Conservation (phyloP, 345 rosid genomes). For the Sisymbrium irio region DNA sequence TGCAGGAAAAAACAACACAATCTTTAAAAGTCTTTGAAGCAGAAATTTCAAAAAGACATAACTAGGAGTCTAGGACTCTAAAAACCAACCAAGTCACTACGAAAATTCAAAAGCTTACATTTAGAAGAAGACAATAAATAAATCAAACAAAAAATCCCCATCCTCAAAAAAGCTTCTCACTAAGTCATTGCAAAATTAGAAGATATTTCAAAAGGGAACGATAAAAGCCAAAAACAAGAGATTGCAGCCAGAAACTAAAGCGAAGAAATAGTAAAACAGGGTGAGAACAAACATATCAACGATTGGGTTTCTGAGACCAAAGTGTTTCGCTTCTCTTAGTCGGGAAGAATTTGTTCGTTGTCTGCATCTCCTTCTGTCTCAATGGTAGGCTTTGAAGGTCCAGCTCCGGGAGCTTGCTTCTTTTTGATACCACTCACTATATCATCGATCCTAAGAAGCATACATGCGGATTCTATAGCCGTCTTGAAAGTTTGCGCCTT, state of each 20-base stretch:
- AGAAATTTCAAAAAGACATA: constrained; percentile 18
- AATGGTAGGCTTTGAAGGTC: constrained; percentile 55
- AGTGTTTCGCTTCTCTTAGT: constrained; percentile 56
- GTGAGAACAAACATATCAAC: background rate
- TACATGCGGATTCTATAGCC: constrained; percentile 83
- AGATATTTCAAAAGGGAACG: background rate
- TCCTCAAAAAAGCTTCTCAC: background rate
- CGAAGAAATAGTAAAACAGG: background rate
- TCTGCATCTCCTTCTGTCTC: constrained; percentile 93
- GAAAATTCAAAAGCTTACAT: constrained; percentile 22
- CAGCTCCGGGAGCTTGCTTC: background rate
- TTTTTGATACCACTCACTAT: constrained; percentile 51
- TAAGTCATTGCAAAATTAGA: constrained; percentile 1
- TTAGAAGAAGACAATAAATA: background rate
- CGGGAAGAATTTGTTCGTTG: constrained; percentile 78
- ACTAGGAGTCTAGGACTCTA: constrained; percentile 15
- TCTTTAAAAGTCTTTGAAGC: background rate
- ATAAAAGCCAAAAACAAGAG: background rate
- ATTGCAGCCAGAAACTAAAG: background rate
- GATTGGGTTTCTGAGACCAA: background rate
- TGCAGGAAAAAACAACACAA: background rate
- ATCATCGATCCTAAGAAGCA: constrained; percentile 92
- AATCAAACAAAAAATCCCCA: background rate
- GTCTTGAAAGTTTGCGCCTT: constrained; percentile 91
- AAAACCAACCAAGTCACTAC: background rate